Conservation (phyloP, 192 early-diverging fungal genomes). For the Fimicolochytrium jonesii region DNA sequence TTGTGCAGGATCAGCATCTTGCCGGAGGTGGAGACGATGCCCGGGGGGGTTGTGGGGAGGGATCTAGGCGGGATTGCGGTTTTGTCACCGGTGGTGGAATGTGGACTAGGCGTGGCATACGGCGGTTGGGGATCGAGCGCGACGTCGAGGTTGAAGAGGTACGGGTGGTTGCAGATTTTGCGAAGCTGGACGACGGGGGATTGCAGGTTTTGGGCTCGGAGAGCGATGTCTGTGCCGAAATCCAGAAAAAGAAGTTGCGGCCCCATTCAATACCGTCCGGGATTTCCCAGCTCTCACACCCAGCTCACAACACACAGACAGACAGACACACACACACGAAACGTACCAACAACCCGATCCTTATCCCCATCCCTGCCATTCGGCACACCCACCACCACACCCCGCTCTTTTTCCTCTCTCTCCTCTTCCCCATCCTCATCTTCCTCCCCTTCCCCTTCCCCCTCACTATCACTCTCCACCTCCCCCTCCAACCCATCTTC, state of each 20-base stretch:
- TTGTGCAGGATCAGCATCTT: constrained; percentile 85
- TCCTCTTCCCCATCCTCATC: constrained; percentile 5
- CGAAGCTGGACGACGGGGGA: constrained; percentile 78
- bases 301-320: too few relatives aligned
- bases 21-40: constrained; percentile 68
- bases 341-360: neutral
- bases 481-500: constrained; percentile 9
- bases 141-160: constrained; percentile 77
- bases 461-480: too few relatives aligned
- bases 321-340: neutral
- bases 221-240: constrained; percentile 1
- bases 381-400: too few relatives aligned
- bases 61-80: too few relatives aligned
- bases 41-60: too few relatives aligned
- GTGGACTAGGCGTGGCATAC: constrained; percentile 44
- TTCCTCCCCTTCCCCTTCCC: constrained; percentile 21
- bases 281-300: too few relatives aligned
- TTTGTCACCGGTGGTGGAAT: constrained; percentile 2
- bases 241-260: neutral
- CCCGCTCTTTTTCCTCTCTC: too few relatives aligned
- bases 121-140: too few relatives aligned
- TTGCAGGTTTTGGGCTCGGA: constrained; percentile 40
- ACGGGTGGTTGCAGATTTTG: constrained; percentile 96
- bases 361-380: too few relatives aligned
- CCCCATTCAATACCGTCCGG: too few relatives aligned